A percentile compares a stretch with the other conserved stretches of the same genome.
phyloP scores from a whole-genome alignment of 2,329 filamentous ascomycete species.

The Fusarium multiceps region DNA sequence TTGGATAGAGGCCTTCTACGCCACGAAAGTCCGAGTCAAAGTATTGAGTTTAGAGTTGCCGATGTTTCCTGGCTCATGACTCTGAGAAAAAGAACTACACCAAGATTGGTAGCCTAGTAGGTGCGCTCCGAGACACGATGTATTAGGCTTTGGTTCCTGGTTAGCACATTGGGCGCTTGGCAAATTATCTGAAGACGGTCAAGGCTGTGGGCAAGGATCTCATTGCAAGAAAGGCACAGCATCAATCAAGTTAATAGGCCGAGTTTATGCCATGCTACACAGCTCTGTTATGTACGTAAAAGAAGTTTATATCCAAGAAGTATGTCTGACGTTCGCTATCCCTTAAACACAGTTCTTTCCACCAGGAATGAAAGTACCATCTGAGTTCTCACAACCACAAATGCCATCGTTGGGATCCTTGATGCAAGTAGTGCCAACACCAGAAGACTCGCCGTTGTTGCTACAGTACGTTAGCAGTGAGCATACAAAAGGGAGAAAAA shows the following conservation, averaged over 20 bases:
- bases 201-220: neutral
- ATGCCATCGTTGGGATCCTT: slow-evolving; percentile 39
- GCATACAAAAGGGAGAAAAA: neutral
- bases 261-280: neutral
- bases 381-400: slow-evolving; percentile 44
- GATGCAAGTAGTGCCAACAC: slow-evolving; percentile 43
- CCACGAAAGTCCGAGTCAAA: neutral
- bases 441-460: slow-evolving; percentile 34
- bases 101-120: neutral
- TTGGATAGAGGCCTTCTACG: neutral
- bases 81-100: neutral
- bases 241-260: neutral
- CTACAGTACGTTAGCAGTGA: slow-evolving; percentile 13
- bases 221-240: neutral
- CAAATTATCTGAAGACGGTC: too few species aligned
- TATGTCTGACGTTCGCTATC: too few species aligned
- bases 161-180: neutral
- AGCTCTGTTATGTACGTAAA: neutral
- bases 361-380: slow-evolving; percentile 36
- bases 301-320: neutral
- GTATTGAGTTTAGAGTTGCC: neutral
- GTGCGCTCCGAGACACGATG: neutral
- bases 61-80: neutral
- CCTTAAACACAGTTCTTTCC: slow-evolving; percentile 33
- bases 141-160: neutral